A percentile compares a stretch with the other conserved stretches of the same genome.
phyloP scores from a whole-genome alignment of 148 eudicot species.

The Tetragonia tetragonoides region DNA sequence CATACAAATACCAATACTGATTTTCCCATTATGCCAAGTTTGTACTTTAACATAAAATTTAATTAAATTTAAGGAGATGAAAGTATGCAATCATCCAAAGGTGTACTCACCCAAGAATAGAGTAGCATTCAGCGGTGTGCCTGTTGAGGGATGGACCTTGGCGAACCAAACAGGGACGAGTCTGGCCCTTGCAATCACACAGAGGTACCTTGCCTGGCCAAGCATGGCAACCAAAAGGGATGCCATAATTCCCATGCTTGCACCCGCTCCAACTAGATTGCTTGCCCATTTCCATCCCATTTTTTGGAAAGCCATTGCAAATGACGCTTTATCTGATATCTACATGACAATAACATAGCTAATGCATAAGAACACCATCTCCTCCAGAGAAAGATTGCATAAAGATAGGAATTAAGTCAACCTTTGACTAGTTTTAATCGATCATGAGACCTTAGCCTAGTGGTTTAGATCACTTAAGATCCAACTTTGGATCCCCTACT shows the following conservation, averaged over 20 bases:
- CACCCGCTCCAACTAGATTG: constrained; percentile 76
- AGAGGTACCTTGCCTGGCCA: constrained; percentile 87
- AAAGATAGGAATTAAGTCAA: background rate
- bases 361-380: background rate
- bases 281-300: constrained; percentile 89
- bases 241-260: constrained; percentile 77
- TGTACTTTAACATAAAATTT: too few species aligned
- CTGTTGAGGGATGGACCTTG: constrained; percentile 78
- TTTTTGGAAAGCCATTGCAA: constrained; percentile 61
- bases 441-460: background rate
- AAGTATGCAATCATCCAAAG: background rate
- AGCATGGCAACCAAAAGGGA: constrained; percentile 89
- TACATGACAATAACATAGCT: constrained; percentile 19
- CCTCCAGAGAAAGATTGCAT: background rate
- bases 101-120: constrained; percentile 55
- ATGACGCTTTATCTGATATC: constrained; percentile 69
- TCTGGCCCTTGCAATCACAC: constrained; percentile 78
- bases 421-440: background rate
- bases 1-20: too few species aligned
- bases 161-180: constrained; percentile 90
- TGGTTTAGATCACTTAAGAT: background rate
- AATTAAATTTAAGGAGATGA: background rate
- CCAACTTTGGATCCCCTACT: background rate
- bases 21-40: too few species aligned
- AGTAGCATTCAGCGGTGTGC: constrained; percentile 86